Evolutionary conservation across 108 stramenopile species (phyloP).

Genomic region (Epipyxis sp.): DNA sequence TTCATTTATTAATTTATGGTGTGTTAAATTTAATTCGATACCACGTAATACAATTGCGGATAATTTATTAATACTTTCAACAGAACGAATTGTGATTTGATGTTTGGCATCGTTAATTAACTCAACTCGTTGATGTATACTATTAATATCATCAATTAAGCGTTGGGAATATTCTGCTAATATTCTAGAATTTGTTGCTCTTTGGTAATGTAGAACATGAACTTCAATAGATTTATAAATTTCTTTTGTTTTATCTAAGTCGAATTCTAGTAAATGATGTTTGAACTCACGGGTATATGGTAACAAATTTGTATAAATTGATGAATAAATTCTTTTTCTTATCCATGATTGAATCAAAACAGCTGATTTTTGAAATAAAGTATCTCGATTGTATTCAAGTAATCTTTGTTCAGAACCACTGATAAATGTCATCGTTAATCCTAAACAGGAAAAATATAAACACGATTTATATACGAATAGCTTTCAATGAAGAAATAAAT

Average conservation of each 20-base stretch:
- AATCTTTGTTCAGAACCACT: neutral
- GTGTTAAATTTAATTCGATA: neutral
- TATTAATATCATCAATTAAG: neutral
- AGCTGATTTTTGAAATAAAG: neutral
- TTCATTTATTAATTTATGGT: neutral
- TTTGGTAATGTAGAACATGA: neutral
- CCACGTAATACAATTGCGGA: neutral
- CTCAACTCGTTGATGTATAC: neutral
- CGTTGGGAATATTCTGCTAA: neutral
- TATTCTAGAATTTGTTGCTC: neutral
- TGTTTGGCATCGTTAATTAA: neutral
- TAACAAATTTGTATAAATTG: neutral
- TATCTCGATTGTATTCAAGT: constrained; percentile 8
- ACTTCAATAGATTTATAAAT: neutral
- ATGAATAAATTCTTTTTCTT: neutral
- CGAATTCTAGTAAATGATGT: neutral
- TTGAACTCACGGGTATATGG: neutral
- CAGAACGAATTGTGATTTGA: neutral
- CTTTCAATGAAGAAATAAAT: too few species aligned
- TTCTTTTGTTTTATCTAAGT: neutral
- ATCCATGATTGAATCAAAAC: neutral
- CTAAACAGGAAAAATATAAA: too few species aligned
- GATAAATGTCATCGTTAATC: constrained; percentile 16
- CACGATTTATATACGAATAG: too few species aligned
- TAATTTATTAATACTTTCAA: neutral